Conservation (phyloP, 2,329 filamentous ascomycete genomes). For the Pestalotiopsis fici region DNA sequence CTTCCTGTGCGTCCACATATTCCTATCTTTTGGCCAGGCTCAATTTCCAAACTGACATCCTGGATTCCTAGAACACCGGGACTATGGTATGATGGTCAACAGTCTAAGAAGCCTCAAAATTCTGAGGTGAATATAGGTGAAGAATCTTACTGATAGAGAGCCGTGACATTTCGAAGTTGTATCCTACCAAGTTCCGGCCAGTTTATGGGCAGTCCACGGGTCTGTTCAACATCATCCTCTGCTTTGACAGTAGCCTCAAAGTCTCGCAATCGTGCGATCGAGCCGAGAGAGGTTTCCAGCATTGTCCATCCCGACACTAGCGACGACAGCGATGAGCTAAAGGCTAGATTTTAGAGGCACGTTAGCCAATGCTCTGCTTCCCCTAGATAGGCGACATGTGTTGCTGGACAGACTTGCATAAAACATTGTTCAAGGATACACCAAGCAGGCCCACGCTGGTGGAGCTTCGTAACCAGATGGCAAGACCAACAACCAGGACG, state of each 20-base stretch:
- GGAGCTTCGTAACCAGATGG: background rate
- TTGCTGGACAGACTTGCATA: background rate
- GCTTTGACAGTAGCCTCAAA: background rate
- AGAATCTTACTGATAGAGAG: background rate
- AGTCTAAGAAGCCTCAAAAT: background rate
- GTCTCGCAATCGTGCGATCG: background rate
- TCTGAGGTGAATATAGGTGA: background rate
- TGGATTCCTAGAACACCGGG: background rate
- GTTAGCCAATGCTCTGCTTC: background rate
- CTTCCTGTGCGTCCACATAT: constrained; percentile 12
- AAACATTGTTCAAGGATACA: background rate
- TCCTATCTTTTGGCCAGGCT: background rate
- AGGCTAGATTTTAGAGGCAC: constrained; percentile 8
- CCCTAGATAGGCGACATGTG: background rate
- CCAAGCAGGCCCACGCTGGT: background rate
- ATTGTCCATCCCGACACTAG: constrained; percentile 33
- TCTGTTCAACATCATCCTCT: background rate
- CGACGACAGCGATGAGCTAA: constrained; percentile 30
- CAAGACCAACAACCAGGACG: background rate
- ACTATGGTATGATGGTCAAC: background rate
- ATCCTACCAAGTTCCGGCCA: background rate
- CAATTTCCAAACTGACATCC: background rate
- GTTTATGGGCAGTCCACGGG: background rate
- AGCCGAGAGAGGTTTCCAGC: constrained; percentile 3
- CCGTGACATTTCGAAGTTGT: background rate